Evolutionary conservation across 768 basidiomycete species (phyloP), one percentile per base, ranked within the genome.

Genomic region (Russula virescens): DNA sequence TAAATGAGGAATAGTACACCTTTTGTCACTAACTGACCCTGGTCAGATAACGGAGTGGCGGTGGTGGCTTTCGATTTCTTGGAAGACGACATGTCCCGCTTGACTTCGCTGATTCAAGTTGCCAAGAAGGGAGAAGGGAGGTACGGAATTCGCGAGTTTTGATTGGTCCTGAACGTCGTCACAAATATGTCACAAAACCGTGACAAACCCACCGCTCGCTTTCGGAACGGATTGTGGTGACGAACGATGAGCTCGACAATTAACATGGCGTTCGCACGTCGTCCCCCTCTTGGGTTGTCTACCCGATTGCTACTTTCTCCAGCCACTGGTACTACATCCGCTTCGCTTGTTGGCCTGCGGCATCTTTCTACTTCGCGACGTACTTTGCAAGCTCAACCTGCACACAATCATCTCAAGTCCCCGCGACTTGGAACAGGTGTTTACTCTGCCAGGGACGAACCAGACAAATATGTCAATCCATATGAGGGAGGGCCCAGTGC

Each of bases 401-500:
- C 14, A 34, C 53, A 55, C 38, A 71, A 71, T 55, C 70, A 54
- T 53, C 18, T 73, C 60, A 73, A 64, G 69, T 75, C 76, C 18
- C 77, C 76, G 28, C 50, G 65, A 47, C 57, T 71, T 9, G 66
- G 61, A 61, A 76, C 77, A 23, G 75, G 71, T 25, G 69, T 63
- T 34, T 69, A 73, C 66, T 72, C 73, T 45, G 76, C 79, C 7
- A 69, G 67, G 31, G 71, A 75, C 56, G 77, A 78, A 65, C 76
- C 80, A 0, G 84, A 79, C 46, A 81, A 81, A 50, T 79, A 83
- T 68, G 70, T 83, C 5, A 79, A 91, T 69, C 83, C 85, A 47
- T 94, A 91, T 79, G 81, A 82, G 71, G 80, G 77, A 59, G 94
- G 94, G 0, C 91, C 89, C 16, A 88, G 87, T 73, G 94, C 97